phyloP scores from a whole-genome alignment of 345 rosid genomes.

The Excoecaria agallocha region DNA sequence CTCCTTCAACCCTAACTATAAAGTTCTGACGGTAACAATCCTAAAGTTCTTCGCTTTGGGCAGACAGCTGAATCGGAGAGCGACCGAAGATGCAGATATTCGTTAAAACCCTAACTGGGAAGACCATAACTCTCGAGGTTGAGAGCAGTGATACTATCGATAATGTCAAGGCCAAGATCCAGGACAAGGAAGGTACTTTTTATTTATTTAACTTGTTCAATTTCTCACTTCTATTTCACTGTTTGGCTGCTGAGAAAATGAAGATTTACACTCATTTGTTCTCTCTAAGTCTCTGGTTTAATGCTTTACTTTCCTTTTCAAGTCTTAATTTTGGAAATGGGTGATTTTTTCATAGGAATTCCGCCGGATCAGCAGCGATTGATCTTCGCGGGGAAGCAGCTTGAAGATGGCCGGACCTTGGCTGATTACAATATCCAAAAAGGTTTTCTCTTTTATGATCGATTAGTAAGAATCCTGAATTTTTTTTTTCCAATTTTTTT shows the following conservation, averaged over 20 bases:
- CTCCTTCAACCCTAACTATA: background rate
- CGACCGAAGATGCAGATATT: constrained; percentile 69
- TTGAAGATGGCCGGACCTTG: constrained; percentile 17
- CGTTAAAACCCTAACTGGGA: constrained; percentile 88
- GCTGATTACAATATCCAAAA: constrained; percentile 22
- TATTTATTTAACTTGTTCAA: too few species aligned
- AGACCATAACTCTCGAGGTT: constrained; percentile 93
- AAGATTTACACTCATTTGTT: background rate
- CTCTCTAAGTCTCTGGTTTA: background rate
- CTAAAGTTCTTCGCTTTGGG: background rate
- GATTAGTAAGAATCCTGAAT: too few species aligned
- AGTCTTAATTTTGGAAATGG: background rate
- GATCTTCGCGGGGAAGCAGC: constrained; percentile 22
- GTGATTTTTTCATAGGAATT: background rate
- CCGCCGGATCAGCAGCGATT: constrained; percentile 20
- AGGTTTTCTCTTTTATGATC: background rate
- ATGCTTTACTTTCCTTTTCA: too few species aligned
- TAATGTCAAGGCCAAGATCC: constrained; percentile 92
- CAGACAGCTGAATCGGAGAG: background rate
- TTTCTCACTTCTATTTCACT: background rate
- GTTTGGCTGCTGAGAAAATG: constrained; percentile 8
- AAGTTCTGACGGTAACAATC: background rate
- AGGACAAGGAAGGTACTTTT: constrained; percentile 86
- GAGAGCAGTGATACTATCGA: constrained; percentile 90
- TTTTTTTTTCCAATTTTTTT: background rate